Base-by-base conservation (phyloP, 2,329 filamentous ascomycete genomes). In the Monosporascus sp. region DNA sequence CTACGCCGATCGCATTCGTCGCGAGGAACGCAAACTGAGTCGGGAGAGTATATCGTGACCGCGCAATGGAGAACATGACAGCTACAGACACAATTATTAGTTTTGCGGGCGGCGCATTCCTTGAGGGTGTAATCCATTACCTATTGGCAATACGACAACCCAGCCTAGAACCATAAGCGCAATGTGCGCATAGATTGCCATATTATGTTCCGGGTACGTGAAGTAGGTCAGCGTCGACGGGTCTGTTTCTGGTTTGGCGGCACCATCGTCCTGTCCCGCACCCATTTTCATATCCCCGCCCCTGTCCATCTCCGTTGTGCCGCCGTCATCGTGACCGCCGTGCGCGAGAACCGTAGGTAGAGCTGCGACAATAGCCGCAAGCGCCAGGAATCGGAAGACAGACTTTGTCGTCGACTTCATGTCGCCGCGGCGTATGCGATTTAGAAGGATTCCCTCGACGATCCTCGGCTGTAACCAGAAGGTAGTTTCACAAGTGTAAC, bases 21-120 rank as follows among this genome's bases (percentile, higher is more conserved):
- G 77, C 72, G 44, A 88, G 69, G 68, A 93, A 92, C 8, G 76
- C 57, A 55, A 91, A 78, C 65, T 96, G 92, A 1, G 78, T 71
- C 1, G 79, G 75, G 2, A 96, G 76, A 1, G 86, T 86, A 62
- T 88, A 85, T 57, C 87, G 81, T 44, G 92, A 97, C 56, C 82
- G 84, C 37, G 87, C 87, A 58, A 96, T 77, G 52, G 91, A 96
- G 58, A 97, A 78, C 85, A 97, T 90, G 48, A 96, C 86, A 59
- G 84, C 90, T 94, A 62, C 19, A 54, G 43, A 38, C 37, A 4
- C 7, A 48, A 11, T 22, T 17, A 43, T 66, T 54, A 63, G 61
- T 46, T 37, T 26, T 24, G 22, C 31, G 16, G 38, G n/a, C 11
- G 6, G 20, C 31, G 9, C 11, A 11, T n/a, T 14, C 37, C 22